phyloP scores from a whole-genome alignment of 2,329 filamentous ascomycete species.

The Phaeosphaeria sp. region DNA sequence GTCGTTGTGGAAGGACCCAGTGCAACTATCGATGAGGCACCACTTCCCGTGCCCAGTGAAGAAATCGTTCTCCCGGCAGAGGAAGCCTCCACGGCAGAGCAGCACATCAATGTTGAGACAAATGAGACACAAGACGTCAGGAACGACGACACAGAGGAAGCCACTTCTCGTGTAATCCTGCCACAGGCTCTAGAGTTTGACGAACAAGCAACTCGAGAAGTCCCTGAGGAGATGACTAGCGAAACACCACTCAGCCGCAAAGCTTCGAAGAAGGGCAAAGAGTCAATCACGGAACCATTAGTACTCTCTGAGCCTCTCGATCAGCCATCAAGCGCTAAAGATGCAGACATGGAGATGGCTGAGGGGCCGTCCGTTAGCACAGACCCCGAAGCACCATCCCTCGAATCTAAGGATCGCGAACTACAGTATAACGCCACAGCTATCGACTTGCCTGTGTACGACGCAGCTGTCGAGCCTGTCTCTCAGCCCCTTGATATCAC shows the following conservation, averaged over 20 bases:
- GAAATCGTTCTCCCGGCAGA: not conserved
- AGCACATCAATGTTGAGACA: not conserved
- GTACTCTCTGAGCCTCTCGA: not conserved
- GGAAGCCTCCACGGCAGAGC: not conserved
- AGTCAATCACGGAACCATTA: not conserved
- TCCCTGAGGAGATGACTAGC: slow-evolving; percentile 3
- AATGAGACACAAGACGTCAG: not conserved
- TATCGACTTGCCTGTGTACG: not conserved
- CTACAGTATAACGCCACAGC: not conserved
- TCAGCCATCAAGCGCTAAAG: not conserved
- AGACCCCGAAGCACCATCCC: not conserved
- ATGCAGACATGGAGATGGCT: not conserved
- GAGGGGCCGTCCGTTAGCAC: not conserved
- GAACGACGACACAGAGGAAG: not conserved
- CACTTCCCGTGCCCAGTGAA: not conserved
- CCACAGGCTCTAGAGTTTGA: not conserved
- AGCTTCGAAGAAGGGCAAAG: slow-evolving; percentile 34
- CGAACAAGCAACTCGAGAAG: not conserved
- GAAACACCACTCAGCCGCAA: slow-evolving; percentile 23
- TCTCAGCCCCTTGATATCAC: slow-evolving; percentile 2
- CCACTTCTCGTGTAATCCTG: not conserved
- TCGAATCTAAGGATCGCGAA: not conserved
- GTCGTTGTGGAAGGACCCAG: not conserved
- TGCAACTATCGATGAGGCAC: not conserved
- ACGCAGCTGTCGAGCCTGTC: not conserved